These are phyloP conservation scores for Ramalina intermedia DNA, from an alignment of 495 filamentous ascomycete species.

Conservation along the genomic window DNA sequence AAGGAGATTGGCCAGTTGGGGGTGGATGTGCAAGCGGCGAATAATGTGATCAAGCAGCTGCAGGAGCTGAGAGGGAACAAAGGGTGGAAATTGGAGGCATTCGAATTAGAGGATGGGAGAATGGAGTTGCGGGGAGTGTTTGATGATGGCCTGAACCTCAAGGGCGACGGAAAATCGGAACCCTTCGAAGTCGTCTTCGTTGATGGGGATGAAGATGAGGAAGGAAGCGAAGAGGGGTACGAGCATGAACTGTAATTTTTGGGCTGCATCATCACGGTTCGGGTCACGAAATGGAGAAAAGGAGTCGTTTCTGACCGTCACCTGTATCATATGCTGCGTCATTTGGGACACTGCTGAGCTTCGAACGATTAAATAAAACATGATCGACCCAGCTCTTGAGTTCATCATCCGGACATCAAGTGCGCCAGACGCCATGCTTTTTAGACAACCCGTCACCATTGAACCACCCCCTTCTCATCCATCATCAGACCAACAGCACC, in stretches of 20 bases:
- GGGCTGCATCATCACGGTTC: neutral
- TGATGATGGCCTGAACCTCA: slow-evolving; percentile 11
- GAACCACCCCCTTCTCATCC: neutral
- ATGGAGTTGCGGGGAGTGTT: slow-evolving; percentile 34
- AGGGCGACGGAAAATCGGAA: slow-evolving; percentile 22
- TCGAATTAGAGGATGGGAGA: slow-evolving; percentile 28
- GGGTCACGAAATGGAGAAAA: neutral
- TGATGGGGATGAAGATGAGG: slow-evolving; percentile 10
- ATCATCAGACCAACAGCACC: slow-evolving; percentile 14
- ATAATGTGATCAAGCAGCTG: slow-evolving; percentile 44
- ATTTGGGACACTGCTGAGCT: too few relatives aligned
- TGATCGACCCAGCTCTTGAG: neutral
- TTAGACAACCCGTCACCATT: neutral
- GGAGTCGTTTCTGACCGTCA: too few relatives aligned
- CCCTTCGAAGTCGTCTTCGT: slow-evolving; percentile 1
- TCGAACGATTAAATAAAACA: too few relatives aligned
- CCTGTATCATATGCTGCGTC: too few relatives aligned
- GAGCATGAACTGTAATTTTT: slow-evolving; percentile 37
- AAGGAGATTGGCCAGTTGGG: slow-evolving; percentile 54
- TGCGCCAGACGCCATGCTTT: neutral
- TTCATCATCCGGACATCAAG: neutral
- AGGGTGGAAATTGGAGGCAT: slow-evolving; percentile 34
- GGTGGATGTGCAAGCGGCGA: slow-evolving; percentile 52
- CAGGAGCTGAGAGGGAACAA: slow-evolving; percentile 28
- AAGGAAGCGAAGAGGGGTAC: slow-evolving; percentile 24